Evolutionary conservation across 805 yeast genomes (phyloP).

Genomic region (Wickerhamiella domercqiae): DNA sequence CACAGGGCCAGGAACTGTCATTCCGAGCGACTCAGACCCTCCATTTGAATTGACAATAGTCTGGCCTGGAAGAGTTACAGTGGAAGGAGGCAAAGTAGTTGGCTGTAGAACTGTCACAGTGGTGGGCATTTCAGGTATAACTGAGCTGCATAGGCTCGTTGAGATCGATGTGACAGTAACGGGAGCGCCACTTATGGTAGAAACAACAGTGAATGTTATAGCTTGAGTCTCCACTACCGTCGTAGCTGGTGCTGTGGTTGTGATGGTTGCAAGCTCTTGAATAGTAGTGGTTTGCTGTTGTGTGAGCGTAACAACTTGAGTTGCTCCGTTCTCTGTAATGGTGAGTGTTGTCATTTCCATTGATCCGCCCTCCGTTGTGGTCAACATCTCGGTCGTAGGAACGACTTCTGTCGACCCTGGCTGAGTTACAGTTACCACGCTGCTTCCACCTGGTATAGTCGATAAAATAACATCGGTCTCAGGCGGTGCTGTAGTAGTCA

Average conservation of each 20-base stretch:
- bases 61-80: conserved; percentile 2
- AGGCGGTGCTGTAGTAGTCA: not conserved
- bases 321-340: not conserved
- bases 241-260: not conserved
- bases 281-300: not conserved
- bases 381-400: not conserved
- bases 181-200: not conserved
- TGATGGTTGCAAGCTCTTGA: not conserved
- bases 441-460: not conserved
- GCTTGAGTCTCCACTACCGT: not conserved
- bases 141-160: not conserved
- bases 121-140: not conserved
- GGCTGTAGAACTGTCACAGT: not conserved
- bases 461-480: not conserved
- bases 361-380: not conserved
- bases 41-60: too few relatives aligned
- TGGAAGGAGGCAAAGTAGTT: not conserved
- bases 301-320: not conserved
- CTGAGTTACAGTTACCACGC: not conserved
- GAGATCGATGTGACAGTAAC: not conserved
- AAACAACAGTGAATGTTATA: not conserved
- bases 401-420: not conserved
- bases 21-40: too few relatives aligned
- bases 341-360: conserved; percentile 1
- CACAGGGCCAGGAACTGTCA: conserved; percentile 1